Evolutionary conservation across 2,329 filamentous ascomycete species (phyloP).

Genomic region (Ceratocystis eucalypticola): DNA sequence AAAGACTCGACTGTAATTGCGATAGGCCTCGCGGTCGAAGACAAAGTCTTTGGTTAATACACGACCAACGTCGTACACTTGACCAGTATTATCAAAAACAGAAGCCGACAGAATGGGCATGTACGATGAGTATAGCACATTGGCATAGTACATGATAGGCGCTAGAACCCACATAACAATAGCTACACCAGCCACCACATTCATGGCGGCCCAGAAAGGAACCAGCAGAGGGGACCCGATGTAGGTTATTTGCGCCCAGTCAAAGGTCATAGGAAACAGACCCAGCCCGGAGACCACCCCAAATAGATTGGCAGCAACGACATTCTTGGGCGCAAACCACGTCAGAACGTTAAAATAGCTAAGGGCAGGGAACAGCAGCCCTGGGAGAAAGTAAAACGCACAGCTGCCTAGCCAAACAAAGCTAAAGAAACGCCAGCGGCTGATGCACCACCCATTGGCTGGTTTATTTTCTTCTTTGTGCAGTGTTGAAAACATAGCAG

Average conservation of each 20-base stretch:
- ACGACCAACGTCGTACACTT: conserved; percentile 66
- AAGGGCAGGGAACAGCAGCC: conserved; percentile 66
- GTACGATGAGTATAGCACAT: conserved; percentile 67
- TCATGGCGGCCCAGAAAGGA: conserved; percentile 76
- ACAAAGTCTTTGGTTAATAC: conserved; percentile 66
- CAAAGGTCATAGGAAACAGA: conserved; percentile 73
- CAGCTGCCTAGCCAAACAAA: conserved; percentile 58
- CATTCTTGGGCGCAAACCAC: conserved; percentile 75
- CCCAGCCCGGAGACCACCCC: conserved; percentile 75
- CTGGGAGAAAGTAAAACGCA: conserved; percentile 73
- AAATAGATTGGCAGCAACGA: conserved; percentile 77
- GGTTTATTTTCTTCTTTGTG: conserved; percentile 74
- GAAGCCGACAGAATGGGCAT: conserved; percentile 75
- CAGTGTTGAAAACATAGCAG: conserved; percentile 75
- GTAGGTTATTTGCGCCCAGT: conserved; percentile 82
- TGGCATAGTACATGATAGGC: conserved; percentile 67
- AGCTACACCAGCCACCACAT: conserved; percentile 66
- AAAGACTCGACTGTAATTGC: conserved; percentile 71
- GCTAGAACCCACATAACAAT: conserved; percentile 77
- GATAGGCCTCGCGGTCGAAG: conserved; percentile 64
- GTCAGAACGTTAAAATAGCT: conserved; percentile 84
- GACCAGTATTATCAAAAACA: conserved; percentile 74
- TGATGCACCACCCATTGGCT: conserved; percentile 71
- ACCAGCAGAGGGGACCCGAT: conserved; percentile 75
- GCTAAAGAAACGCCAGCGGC: conserved; percentile 73